Percentiles rank a stretch among this genome's conserved stretches.
Evolutionary conservation across 176 grass and related monocot genomes (phyloP).

Genomic region (Areca catechu): DNA sequence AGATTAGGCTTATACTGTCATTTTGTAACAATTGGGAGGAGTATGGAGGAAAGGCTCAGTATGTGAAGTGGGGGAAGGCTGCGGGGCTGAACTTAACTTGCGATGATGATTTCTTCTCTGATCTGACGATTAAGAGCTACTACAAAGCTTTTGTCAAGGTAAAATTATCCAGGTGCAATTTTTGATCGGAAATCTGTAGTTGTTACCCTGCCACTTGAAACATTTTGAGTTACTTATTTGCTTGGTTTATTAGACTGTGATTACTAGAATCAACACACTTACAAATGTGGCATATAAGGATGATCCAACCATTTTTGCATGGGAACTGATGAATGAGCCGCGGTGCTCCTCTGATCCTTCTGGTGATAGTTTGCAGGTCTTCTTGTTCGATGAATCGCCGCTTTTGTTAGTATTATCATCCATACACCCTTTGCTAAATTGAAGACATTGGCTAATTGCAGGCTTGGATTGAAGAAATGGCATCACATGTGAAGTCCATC

Average conservation of each 20-base stretch:
- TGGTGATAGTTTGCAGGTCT: conserved; percentile 57
- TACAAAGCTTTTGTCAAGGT: conserved; percentile 87
- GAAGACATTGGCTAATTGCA: conserved; percentile 16
- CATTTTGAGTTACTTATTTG: too few relatives aligned
- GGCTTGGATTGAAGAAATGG: conserved; percentile 93
- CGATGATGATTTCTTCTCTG: conserved; percentile 65
- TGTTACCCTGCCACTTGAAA: background rate
- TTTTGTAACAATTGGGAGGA: conserved; percentile 61
- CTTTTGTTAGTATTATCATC: too few relatives aligned
- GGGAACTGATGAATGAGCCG: conserved; percentile 89
- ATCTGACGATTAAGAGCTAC: conserved; percentile 56
- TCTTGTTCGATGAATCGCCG: background rate
- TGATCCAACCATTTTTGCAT: conserved; percentile 71
- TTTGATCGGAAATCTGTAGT: background rate
- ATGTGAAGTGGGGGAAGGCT: conserved; percentile 46
- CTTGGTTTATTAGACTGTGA: conserved; percentile 28
- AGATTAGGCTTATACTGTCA: conserved; percentile 36
- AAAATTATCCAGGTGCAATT: background rate
- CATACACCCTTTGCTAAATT: background rate
- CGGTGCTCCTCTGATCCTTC: conserved; percentile 66
- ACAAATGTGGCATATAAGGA: conserved; percentile 71
- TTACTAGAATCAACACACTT: conserved; percentile 65
- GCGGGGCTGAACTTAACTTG: conserved; percentile 43
- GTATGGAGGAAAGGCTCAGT: conserved; percentile 73
- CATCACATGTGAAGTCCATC: conserved; percentile 51